Evolutionary conservation across 208 protist genomes (phyloP).

Genomic region (Leishmania lainsoni): DNA sequence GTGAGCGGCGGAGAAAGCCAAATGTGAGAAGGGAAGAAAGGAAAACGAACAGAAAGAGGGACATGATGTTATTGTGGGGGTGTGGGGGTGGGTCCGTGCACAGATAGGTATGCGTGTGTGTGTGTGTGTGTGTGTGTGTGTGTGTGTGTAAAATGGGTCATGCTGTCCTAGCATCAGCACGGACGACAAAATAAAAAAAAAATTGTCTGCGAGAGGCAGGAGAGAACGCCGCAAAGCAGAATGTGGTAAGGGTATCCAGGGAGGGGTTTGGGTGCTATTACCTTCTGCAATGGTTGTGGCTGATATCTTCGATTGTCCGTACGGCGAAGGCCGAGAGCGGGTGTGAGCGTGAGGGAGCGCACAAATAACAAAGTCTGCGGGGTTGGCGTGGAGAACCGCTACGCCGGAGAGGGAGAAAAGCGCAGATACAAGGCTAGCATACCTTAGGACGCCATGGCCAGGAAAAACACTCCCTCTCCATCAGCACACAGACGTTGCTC

Average conservation of each 20-base stretch:
- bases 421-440: not conserved
- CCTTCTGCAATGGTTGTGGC: not conserved
- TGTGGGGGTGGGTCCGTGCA: not conserved
- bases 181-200: not conserved
- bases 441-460: not conserved
- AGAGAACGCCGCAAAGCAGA: not conserved
- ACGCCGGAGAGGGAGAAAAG: not conserved
- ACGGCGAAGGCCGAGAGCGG: not conserved
- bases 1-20: not conserved
- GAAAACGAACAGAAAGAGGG: not conserved
- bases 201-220: not conserved
- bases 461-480: not conserved
- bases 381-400: not conserved
- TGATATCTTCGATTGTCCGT: not conserved
- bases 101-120: not conserved
- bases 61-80: not conserved
- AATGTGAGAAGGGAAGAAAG: not conserved
- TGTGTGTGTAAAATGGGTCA: not conserved
- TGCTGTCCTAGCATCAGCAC: not conserved
- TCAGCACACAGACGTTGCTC: slow-evolving; percentile 1
- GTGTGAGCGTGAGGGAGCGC: not conserved
- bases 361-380: not conserved
- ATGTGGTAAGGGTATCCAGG: not conserved
- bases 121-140: not conserved
- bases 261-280: not conserved